Conservation (phyloP, 2,329 filamentous ascomycete species). For the Aureobasidium sp. region DNA sequence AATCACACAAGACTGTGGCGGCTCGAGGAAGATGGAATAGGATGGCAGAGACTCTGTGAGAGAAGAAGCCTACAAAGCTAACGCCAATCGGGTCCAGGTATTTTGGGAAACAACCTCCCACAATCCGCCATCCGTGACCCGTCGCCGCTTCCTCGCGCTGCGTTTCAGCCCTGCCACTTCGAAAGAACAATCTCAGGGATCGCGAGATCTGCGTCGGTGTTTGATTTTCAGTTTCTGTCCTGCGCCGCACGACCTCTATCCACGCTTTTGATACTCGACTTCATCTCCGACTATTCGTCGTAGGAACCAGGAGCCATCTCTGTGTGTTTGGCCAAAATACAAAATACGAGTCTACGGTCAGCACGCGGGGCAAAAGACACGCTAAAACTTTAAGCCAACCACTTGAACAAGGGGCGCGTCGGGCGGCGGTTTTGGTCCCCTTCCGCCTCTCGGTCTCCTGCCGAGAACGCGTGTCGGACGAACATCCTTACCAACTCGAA, state of each 20-base stretch:
- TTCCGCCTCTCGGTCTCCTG: not conserved
- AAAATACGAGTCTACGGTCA: conserved; percentile 1
- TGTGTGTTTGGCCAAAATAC: not conserved
- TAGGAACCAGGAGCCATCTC: not conserved
- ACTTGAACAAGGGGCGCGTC: not conserved
- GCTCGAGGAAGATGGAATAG: not conserved
- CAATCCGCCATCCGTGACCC: not conserved
- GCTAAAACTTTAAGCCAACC: not conserved
- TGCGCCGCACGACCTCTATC: not conserved
- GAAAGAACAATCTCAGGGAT: not conserved
- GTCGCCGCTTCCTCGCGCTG: not conserved
- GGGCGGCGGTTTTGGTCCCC: not conserved
- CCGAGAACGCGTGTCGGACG: conserved; percentile 1
- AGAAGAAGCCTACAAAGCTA: not conserved
- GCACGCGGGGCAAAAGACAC: not conserved
- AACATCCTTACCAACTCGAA: not conserved
- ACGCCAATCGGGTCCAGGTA: not conserved
- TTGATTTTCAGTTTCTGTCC: not conserved
- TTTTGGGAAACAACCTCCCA: not conserved
- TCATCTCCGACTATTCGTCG: not conserved
- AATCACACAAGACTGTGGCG: conserved; percentile 7
- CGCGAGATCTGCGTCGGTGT: not conserved
- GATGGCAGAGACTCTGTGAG: not conserved
- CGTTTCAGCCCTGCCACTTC: conserved; percentile 4
- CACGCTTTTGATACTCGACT: not conserved